Percentiles rank a stretch among this genome's conserved stretches.
These are phyloP conservation scores for Podospora anserina DNA, from an alignment of 495 filamentous ascomycete genomes.

Conservation along the genomic window DNA sequence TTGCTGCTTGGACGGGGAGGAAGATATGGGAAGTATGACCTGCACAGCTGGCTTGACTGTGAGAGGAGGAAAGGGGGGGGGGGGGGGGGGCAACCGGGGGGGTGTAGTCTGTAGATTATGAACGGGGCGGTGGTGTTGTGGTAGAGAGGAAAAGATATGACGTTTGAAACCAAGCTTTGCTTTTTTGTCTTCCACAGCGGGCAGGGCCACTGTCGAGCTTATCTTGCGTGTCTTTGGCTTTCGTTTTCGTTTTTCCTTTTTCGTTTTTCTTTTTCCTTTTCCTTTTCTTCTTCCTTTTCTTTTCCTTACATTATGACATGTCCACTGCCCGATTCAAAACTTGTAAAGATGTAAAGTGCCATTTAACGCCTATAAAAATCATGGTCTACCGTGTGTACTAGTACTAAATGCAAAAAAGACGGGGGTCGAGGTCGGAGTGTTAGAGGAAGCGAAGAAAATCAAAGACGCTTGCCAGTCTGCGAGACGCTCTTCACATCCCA, in stretches of 20 bases:
- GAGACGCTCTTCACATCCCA: not conserved
- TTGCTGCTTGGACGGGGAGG: conserved; percentile 54
- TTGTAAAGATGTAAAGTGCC: not conserved
- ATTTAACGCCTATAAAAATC: not conserved
- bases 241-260: no score
- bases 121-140: not conserved
- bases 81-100: not conserved
- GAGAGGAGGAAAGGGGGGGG: not conserved
- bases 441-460: not conserved
- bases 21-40: conserved; percentile 39
- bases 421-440: no score
- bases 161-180: no score
- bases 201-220: no score
- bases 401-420: not conserved
- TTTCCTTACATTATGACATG: no score
- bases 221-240: no score
- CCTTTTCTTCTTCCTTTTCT: no score
- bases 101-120: not conserved
- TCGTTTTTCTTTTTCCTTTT: no score
- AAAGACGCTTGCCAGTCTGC: not conserved
- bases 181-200: no score
- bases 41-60: no score
- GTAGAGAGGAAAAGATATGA: no score
- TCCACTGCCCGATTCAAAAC: no score
- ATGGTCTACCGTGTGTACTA: not conserved